Base-by-base conservation (phyloP, 345 rosid species). In the Raphanus raphanistrum region DNA sequence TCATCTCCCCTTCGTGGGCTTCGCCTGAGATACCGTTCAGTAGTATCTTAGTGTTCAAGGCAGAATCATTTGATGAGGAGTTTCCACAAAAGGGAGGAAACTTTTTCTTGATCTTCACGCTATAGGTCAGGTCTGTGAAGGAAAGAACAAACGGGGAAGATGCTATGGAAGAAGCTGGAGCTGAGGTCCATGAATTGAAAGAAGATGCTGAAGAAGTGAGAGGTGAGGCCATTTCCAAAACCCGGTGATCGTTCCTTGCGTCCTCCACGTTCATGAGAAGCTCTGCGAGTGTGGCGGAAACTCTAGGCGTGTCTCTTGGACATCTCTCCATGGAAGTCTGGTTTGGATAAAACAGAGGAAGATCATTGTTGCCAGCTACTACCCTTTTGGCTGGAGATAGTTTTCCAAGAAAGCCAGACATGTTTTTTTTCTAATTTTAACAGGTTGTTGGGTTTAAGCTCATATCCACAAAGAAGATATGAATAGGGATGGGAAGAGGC, bases 1-100 rank as follows among this genome's bases (percentile, higher is more conserved):
- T 83, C 75, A 95, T 90, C 87, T 79, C 98, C 2, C 96, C 96
- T 79, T 90, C 93, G 50, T 77, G 76, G 0, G 96, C 92, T 70
- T 88, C 89, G 0, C 91, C 92, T 0, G 92, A 90, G 32, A 87
- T 77, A 15, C 79, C 80, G 66, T 87, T 84, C 72, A 90, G 59
- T 77, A 90, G 77, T 6, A 84, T 63, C 83, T 88, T 88, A 13
- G 79, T 85, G 70, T 80, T 79, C 33, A 72, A 25, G 0, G 75
- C 31, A 0, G 79, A 31, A 55, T 28, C 79, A 31, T 69, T 63
- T 26, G 43, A 8, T 8, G 80, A 7, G 4, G 80, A 68, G 12
- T 74, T 72, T 59, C 86, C 84, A 4, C 75, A 75, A 28, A 88
- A 33, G 13, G 79, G 77, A 2, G 71, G 58, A 16, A 89, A 31